Conservation (phyloP, 306 rosid species). For the Fragaria ananassa region DNA sequence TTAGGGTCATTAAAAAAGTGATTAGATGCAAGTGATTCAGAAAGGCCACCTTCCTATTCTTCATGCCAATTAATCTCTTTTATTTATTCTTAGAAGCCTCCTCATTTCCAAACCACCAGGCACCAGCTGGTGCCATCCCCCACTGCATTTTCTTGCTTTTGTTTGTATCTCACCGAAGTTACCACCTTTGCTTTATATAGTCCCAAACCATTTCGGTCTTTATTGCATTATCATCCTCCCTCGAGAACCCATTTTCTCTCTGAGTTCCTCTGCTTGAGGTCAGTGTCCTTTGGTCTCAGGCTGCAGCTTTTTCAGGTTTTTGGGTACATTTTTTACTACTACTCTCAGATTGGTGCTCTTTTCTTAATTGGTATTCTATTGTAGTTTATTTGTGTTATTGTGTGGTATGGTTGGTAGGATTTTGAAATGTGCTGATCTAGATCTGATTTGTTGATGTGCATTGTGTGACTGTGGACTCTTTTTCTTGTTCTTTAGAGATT, state of each 20-base stretch:
- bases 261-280: constrained; percentile 65
- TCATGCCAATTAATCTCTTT: constrained; percentile 31
- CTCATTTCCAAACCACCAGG: constrained; percentile 25
- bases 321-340: neutral
- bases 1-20: constrained; percentile 36
- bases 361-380: neutral
- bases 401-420: constrained; percentile 15
- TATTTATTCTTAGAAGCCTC: constrained; percentile 19
- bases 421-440: constrained; percentile 40
- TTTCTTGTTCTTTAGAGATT: constrained; percentile 25
- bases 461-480: constrained; percentile 22
- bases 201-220: constrained; percentile 26
- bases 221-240: constrained; percentile 29
- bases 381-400: neutral
- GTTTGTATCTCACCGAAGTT: constrained; percentile 24
- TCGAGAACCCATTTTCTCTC: constrained; percentile 45
- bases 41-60: constrained; percentile 57
- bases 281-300: constrained; percentile 19
- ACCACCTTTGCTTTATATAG: constrained; percentile 51
- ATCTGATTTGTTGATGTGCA: constrained; percentile 48
- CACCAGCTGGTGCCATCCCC: constrained; percentile 37
- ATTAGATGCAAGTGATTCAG: constrained; percentile 50
- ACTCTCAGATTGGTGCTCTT: neutral
- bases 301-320: neutral
- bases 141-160: constrained; percentile 14